These are phyloP conservation scores for Prunus padus DNA, from an alignment of 306 rosid genomes.

Conservation along the genomic window DNA sequence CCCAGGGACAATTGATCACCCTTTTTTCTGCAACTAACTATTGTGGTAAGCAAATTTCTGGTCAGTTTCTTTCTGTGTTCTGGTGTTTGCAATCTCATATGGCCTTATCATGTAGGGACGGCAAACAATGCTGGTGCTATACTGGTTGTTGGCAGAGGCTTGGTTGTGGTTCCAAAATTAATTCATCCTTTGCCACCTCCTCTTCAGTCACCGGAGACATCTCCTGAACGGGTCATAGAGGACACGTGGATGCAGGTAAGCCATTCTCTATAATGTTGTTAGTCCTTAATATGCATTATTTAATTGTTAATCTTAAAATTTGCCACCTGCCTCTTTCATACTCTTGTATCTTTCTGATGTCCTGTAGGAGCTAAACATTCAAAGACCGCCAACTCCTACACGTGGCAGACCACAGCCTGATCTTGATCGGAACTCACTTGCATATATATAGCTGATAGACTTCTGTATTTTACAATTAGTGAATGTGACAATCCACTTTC, in stretches of 20 bases:
- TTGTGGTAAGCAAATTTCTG: slow-evolving; percentile 63
- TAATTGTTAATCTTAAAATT: not conserved
- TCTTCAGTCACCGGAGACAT: slow-evolving; percentile 93
- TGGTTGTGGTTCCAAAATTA: slow-evolving; percentile 97
- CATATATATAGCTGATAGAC: slow-evolving; percentile 60
- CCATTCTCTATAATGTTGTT: not conserved
- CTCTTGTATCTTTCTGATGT: slow-evolving; percentile 7
- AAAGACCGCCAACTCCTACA: slow-evolving; percentile 98
- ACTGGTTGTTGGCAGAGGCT: slow-evolving; percentile 95
- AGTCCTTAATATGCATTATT: not conserved
- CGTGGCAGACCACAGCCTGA: slow-evolving; percentile 99
- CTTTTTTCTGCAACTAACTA: slow-evolving; percentile 99
- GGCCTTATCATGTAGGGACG: slow-evolving; percentile 56
- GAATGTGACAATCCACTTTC: slow-evolving; percentile 8
- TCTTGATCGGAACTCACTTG: slow-evolving; percentile 92
- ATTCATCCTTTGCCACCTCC: slow-evolving; percentile 99
- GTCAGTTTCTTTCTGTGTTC: slow-evolving; percentile 3
- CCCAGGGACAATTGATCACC: slow-evolving; percentile 96
- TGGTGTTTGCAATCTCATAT: slow-evolving; percentile 28
- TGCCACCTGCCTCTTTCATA: slow-evolving; percentile 2
- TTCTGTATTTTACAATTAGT: slow-evolving; percentile 11
- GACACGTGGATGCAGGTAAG: slow-evolving; percentile 99
- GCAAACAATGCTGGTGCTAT: slow-evolving; percentile 99
- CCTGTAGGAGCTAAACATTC: slow-evolving; percentile 85
- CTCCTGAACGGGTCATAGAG: slow-evolving; percentile 85